Percentiles rank a stretch among this genome's conserved stretches.
phyloP scores from a whole-genome alignment of 2,329 filamentous ascomycete species.

The Pezicula carpinea region DNA sequence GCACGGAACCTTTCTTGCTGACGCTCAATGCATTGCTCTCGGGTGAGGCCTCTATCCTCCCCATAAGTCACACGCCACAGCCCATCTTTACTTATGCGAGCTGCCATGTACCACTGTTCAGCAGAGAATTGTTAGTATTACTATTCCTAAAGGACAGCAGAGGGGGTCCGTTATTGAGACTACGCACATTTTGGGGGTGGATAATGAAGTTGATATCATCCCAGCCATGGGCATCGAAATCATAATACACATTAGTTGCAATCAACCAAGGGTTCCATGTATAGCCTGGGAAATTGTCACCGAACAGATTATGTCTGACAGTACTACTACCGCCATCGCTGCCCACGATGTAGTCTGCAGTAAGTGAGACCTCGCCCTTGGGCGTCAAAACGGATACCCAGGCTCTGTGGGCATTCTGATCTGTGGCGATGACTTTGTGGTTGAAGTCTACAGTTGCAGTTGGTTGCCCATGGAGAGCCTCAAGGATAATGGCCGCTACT shows the following conservation, averaged over 20 bases:
- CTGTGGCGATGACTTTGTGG: constrained; percentile 41
- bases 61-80: constrained; percentile 60
- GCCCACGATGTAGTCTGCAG: constrained; percentile 50
- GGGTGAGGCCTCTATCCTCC: constrained; percentile 45
- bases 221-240: constrained; percentile 49
- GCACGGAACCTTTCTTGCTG: constrained; percentile 49
- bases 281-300: constrained; percentile 47
- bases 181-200: constrained; percentile 44
- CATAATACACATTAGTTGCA: constrained; percentile 59
- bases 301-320: constrained; percentile 46
- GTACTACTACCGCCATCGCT: constrained; percentile 50
- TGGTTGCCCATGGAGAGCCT: constrained; percentile 30
- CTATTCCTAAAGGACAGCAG: too few species aligned
- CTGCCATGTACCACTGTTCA: constrained; percentile 50
- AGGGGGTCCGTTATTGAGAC: too few species aligned
- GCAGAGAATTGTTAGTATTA: too few species aligned
- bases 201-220: constrained; percentile 55
- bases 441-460: constrained; percentile 38
- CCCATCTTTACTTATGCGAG: constrained; percentile 50
- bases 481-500: constrained; percentile 34
- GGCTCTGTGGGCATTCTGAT: constrained; percentile 40
- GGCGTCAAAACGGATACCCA: constrained; percentile 41
- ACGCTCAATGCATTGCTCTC: constrained; percentile 46
- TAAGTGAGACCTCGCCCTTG: constrained; percentile 31
- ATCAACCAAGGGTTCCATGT: constrained; percentile 56